phyloP scores from a whole-genome alignment of 75 land plant genomes.

The Cryptomeria japonica region DNA sequence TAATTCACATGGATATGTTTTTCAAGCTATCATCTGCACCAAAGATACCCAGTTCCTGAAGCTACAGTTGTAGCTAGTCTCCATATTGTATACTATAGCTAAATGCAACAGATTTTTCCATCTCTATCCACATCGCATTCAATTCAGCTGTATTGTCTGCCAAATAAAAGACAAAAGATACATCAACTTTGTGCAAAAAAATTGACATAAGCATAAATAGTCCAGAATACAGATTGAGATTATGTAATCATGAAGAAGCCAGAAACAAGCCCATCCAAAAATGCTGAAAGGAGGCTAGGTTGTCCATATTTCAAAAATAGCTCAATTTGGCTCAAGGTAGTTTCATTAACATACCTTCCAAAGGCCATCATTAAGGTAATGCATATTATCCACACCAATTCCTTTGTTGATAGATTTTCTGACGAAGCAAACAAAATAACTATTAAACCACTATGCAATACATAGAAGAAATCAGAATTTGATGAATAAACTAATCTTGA shows the following conservation, averaged over 20 bases:
- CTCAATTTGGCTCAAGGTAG: not conserved
- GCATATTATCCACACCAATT: conserved; percentile 98
- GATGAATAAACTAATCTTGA: not conserved
- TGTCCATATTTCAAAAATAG: not conserved
- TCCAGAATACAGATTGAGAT: not conserved
- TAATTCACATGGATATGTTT: not conserved
- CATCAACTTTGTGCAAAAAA: not conserved
- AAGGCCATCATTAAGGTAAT: conserved; percentile 97
- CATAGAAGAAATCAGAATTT: not conserved
- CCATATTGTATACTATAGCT: not conserved
- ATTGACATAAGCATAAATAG: not conserved
- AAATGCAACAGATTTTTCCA: not conserved
- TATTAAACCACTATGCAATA: not conserved
- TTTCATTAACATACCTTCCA: conserved; percentile 80
- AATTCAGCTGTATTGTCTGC: conserved; percentile 9
- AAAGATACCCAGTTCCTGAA: not conserved
- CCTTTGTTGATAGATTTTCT: conserved; percentile 92
- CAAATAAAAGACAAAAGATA: conserved; percentile 1
- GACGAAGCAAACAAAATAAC: conserved; percentile 26
- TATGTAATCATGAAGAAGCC: not conserved
- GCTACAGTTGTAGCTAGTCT: not conserved
- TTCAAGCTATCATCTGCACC: not conserved
- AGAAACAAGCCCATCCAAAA: not conserved
- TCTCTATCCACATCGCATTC: not conserved
- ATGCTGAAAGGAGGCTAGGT: not conserved